Conservation (phyloP, 768 basidiomycete genomes). For the Boletellus emodensis region DNA sequence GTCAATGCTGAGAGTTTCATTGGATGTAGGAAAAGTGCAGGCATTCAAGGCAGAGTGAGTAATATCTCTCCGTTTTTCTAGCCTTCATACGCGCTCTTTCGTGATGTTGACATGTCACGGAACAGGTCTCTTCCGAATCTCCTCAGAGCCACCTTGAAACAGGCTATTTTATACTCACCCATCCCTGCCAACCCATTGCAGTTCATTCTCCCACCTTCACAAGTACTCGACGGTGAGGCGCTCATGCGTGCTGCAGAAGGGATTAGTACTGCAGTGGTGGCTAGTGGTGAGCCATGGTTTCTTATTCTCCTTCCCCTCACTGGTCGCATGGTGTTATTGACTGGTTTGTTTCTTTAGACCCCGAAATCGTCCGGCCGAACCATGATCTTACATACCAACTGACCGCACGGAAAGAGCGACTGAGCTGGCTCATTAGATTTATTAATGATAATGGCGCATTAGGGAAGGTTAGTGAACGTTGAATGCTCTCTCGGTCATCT, state of each 20-base stretch:
- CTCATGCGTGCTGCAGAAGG: conserved; percentile 78
- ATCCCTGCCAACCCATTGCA: conserved; percentile 73
- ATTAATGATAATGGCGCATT: conserved; percentile 84
- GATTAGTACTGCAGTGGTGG: conserved; percentile 64
- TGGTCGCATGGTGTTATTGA: neutral
- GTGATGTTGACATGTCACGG: conserved; percentile 29
- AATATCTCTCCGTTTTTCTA: neutral
- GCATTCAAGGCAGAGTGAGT: conserved; percentile 63
- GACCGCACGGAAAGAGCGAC: conserved; percentile 64
- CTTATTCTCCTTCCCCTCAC: neutral
- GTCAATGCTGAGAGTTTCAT: conserved; percentile 61
- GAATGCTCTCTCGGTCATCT: neutral
- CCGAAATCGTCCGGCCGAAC: conserved; percentile 63
- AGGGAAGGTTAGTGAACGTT: conserved; percentile 49
- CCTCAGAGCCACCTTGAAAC: conserved; percentile 76
- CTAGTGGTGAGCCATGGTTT: conserved; percentile 52
- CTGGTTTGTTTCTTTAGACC: conserved; percentile 37
- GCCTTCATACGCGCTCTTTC: neutral
- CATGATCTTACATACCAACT: conserved; percentile 82
- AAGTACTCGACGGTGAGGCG: conserved; percentile 68
- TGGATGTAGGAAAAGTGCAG: conserved; percentile 59
- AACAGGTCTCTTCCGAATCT: conserved; percentile 58
- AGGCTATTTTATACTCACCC: conserved; percentile 76
- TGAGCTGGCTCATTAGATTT: conserved; percentile 84
- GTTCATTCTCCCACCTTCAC: conserved; percentile 69